Conservation (phyloP, 2,329 filamentous ascomycete genomes). For the Trichophyton rubrum region DNA sequence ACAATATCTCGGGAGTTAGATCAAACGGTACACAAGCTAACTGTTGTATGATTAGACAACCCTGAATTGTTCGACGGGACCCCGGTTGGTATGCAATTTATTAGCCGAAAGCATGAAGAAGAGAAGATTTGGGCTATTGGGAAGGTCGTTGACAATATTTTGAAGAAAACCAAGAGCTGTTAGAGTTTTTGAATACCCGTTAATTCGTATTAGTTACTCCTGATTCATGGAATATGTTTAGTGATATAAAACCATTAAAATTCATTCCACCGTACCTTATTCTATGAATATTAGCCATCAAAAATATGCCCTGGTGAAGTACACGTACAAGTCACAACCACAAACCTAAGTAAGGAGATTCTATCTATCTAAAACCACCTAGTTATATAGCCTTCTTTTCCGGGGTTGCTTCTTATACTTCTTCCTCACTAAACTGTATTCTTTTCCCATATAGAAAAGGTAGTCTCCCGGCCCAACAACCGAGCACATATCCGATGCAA, state of each 20-base stretch:
- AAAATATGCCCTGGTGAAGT: neutral
- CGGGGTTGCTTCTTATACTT: neutral
- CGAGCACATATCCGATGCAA: constrained; percentile 65
- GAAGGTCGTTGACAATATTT: constrained; percentile 1
- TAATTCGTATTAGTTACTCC: neutral
- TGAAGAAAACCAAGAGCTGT: neutral
- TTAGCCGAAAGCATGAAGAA: constrained; percentile 40
- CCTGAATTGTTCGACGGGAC: constrained; percentile 38
- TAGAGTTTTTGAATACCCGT: neutral
- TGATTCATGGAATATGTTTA: neutral
- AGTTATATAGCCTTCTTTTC: neutral
- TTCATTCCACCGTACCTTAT: neutral
- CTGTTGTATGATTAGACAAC: constrained; percentile 29
- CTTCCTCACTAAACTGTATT: constrained; percentile 19
- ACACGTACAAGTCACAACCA: neutral
- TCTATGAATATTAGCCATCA: neutral
- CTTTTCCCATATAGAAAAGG: constrained; percentile 26
- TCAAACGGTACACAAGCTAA: neutral
- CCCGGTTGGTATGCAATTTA: constrained; percentile 38
- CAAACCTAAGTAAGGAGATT: neutral
- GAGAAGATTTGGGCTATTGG: constrained; percentile 31
- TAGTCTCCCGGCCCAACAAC: constrained; percentile 29
- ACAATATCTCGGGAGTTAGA: too few species aligned
- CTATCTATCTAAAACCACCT: neutral
- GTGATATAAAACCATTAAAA: neutral